A percentile compares a stretch with the other conserved stretches of the same genome.
Conservation (phyloP, 495 filamentous ascomycete species). For the Aspergillus nanangensis region DNA sequence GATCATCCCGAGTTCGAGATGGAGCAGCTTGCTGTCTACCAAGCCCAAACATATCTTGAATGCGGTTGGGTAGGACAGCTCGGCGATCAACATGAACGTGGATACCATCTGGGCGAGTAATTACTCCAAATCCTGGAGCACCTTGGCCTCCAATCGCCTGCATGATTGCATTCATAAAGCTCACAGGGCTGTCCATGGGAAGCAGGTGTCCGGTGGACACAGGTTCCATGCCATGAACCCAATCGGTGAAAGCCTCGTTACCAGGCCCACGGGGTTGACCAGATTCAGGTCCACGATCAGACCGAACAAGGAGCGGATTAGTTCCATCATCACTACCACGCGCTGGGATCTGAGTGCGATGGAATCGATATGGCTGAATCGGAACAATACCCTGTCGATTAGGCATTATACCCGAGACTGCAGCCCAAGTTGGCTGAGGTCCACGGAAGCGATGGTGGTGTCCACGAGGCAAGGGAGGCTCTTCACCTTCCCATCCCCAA, state of each 20-base stretch:
- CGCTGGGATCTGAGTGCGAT: conserved; percentile 42
- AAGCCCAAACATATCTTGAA: conserved; percentile 55
- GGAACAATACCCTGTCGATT: conserved; percentile 39
- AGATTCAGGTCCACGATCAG: conserved; percentile 33
- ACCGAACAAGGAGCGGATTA: conserved; percentile 66
- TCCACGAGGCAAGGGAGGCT: conserved; percentile 35
- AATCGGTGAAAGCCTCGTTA: conserved; percentile 43
- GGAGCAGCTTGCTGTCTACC: conserved; percentile 40
- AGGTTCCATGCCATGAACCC: conserved; percentile 53
- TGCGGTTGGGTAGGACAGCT: conserved; percentile 46
- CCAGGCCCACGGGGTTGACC: conserved; percentile 27
- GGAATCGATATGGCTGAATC: conserved; percentile 50
- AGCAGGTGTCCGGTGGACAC: conserved; percentile 41
- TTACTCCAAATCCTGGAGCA: conserved; percentile 46
- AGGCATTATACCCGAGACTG: conserved; percentile 42
- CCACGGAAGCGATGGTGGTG: conserved; percentile 45
- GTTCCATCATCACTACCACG: conserved; percentile 68
- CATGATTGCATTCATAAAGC: conserved; percentile 58
- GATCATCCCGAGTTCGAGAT: conserved; percentile 50
- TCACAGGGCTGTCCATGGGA: conserved; percentile 56
- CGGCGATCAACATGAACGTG: conserved; percentile 52
- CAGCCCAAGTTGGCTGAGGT: conserved; percentile 36
- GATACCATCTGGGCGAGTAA: conserved; percentile 55
- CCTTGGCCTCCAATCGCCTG: conserved; percentile 51
- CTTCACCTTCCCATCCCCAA: conserved; percentile 54